phyloP scores from a whole-genome alignment of 306 rosid species.

The Vigna radiata region DNA sequence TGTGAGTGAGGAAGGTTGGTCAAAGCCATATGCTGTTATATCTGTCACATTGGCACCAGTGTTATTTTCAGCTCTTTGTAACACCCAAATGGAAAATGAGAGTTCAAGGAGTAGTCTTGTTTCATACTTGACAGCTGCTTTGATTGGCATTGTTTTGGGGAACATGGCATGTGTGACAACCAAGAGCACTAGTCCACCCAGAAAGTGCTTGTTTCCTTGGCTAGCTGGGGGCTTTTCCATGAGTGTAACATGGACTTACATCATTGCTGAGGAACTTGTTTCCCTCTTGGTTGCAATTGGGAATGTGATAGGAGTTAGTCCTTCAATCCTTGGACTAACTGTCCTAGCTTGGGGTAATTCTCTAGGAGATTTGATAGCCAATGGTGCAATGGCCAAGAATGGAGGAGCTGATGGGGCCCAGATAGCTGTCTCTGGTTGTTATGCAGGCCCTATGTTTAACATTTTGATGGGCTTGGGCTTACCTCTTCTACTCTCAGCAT shows the following conservation, averaged over 20 bases:
- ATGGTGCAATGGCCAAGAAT: constrained; percentile 47
- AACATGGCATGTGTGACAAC: constrained; percentile 48
- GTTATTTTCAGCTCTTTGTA: constrained; percentile 34
- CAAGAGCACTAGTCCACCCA: constrained; percentile 43
- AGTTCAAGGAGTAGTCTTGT: constrained; percentile 39
- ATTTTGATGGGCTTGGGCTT: constrained; percentile 45
- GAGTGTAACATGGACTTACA: constrained; percentile 49
- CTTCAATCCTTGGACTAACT: constrained; percentile 44
- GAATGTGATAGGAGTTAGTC: constrained; percentile 41
- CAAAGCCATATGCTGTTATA: constrained; percentile 42
- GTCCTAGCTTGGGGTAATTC: constrained; percentile 45
- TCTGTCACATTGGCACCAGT: constrained; percentile 40
- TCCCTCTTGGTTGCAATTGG: constrained; percentile 42
- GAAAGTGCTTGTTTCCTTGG: constrained; percentile 45
- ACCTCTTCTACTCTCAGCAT: constrained; percentile 46
- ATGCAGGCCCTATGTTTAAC: constrained; percentile 45
- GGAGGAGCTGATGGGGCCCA: constrained; percentile 45
- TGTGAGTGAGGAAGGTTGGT: constrained; percentile 40
- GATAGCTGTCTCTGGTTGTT: constrained; percentile 42
- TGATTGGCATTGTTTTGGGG: constrained; percentile 42
- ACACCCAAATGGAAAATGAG: constrained; percentile 39
- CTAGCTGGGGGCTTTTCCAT: constrained; percentile 44
- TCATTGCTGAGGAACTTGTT: constrained; percentile 43
- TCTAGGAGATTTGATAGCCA: constrained; percentile 44
- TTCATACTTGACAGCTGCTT: constrained; percentile 36